Percentiles rank a stretch among this genome's conserved stretches.
Evolutionary conservation across 2,329 filamentous ascomycete species (phyloP).

Genomic region (Sporothrix protearum): DNA sequence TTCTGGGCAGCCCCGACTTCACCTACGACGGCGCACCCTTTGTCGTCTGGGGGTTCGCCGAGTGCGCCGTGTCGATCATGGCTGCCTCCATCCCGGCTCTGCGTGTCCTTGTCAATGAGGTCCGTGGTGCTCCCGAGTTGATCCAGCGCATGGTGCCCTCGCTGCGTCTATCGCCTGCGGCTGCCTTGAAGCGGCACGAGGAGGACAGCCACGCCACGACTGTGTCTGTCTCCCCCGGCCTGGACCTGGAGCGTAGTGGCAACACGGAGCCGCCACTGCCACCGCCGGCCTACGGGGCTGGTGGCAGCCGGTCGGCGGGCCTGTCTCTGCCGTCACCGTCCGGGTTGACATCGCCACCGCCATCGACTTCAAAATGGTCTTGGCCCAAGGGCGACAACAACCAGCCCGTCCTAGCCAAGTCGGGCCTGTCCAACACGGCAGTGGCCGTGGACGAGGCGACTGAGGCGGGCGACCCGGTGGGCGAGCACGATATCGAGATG

Average conservation of each 20-base stretch:
- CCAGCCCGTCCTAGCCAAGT: slow-evolving; percentile 22
- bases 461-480: neutral
- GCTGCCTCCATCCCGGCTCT: slow-evolving; percentile 35
- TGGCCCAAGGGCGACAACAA: slow-evolving; percentile 9
- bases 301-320: neutral
- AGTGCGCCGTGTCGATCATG: slow-evolving; percentile 35
- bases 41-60: slow-evolving; percentile 32
- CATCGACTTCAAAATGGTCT: neutral
- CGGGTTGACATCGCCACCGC: neutral
- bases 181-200: slow-evolving; percentile 1
- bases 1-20: slow-evolving; percentile 26
- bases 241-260: neutral
- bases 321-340: neutral
- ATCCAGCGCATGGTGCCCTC: slow-evolving; percentile 19
- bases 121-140: slow-evolving; percentile 1
- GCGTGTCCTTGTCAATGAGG: slow-evolving; percentile 30
- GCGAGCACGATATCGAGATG: slow-evolving; percentile 15
- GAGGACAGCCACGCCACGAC: slow-evolving; percentile 9
- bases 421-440: neutral
- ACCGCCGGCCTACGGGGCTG: neutral
- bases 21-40: slow-evolving; percentile 22
- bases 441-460: neutral
- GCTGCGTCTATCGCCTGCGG: slow-evolving; percentile 9
- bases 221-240: neutral
- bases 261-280: neutral